These are phyloP conservation scores for Tricholomella constricta DNA, from an alignment of 768 basidiomycete species.

Conservation along the genomic window DNA sequence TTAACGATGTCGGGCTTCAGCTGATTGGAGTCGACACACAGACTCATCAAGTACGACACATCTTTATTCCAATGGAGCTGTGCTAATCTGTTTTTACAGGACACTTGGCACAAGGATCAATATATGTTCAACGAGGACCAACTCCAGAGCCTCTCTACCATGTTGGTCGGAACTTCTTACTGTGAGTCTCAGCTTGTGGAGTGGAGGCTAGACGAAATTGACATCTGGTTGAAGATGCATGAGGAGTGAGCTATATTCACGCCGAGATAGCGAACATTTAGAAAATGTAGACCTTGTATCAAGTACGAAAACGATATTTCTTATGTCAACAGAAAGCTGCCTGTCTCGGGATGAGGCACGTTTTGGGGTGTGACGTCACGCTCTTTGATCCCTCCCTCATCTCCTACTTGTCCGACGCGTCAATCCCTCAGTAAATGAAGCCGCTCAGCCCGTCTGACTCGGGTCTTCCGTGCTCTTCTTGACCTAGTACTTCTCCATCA, in stretches of 20 bases:
- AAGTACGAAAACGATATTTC: no score
- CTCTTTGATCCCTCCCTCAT: no score
- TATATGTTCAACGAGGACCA: slow-evolving; percentile 88
- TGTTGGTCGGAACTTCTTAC: slow-evolving; percentile 89
- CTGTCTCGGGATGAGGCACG: no score
- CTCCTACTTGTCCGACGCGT: no score
- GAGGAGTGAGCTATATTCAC: not conserved
- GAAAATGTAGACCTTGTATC: not conserved
- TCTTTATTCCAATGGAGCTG: slow-evolving; percentile 5
- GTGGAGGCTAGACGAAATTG: not conserved
- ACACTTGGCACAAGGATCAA: slow-evolving; percentile 92
- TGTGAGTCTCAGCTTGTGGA: slow-evolving; percentile 49
- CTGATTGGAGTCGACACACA: slow-evolving; percentile 26
- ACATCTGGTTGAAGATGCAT: slow-evolving; percentile 13
- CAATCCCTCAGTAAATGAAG: no score
- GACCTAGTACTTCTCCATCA: no score
- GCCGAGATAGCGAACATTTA: not conserved
- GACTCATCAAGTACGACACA: slow-evolving; percentile 60
- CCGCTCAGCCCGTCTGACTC: no score
- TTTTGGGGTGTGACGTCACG: no score
- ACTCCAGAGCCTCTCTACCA: slow-evolving; percentile 80
- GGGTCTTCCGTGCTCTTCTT: no score
- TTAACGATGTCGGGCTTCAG: slow-evolving; percentile 8
- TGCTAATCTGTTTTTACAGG: slow-evolving; percentile 44
- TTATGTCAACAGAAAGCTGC: no score